Conservation (phyloP, 2,329 filamentous ascomycete species). For the Fusarium incarnatum region DNA sequence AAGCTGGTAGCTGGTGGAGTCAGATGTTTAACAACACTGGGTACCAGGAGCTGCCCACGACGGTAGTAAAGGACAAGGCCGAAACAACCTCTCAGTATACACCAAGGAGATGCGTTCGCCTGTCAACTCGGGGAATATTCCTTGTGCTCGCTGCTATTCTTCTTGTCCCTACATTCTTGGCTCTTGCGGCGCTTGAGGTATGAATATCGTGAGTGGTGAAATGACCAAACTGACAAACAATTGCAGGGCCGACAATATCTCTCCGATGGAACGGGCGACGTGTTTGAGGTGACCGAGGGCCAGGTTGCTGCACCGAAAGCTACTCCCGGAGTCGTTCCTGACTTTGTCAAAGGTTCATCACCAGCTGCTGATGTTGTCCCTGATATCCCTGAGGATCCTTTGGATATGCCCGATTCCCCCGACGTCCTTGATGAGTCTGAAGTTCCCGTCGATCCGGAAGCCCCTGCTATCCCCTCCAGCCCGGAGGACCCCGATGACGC, state of each 20-base stretch:
- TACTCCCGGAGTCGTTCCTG: neutral
- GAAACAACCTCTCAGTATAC: conserved; percentile 7
- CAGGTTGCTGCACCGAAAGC: neutral
- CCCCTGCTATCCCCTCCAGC: neutral
- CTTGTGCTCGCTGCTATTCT: conserved; percentile 11
- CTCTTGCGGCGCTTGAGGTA: conserved; percentile 26
- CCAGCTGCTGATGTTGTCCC: neutral
- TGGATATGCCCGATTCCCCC: neutral
- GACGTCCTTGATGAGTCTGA: neutral
- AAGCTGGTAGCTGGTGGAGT: conserved; percentile 15
- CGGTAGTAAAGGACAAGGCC: conserved; percentile 16
- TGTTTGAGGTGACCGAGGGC: conserved; percentile 9
- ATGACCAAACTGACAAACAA: neutral
- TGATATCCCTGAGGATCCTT: neutral
- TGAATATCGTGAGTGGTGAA: neutral
- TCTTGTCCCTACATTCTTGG: conserved; percentile 14
- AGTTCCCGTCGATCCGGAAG: neutral
- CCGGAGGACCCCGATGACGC: neutral
- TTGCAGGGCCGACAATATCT: conserved; percentile 21
- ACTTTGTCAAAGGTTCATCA: neutral
- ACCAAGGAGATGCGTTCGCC: conserved; percentile 11
- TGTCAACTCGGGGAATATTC: conserved; percentile 5
- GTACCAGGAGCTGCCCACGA: conserved; percentile 26
- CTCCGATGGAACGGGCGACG: conserved; percentile 25
- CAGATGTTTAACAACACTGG: conserved; percentile 21